A percentile compares a stretch with the other conserved stretches of the same genome.
These are phyloP conservation scores for Aspergillus baeticus DNA, from an alignment of 495 filamentous ascomycete genomes.

Conservation along the genomic window DNA sequence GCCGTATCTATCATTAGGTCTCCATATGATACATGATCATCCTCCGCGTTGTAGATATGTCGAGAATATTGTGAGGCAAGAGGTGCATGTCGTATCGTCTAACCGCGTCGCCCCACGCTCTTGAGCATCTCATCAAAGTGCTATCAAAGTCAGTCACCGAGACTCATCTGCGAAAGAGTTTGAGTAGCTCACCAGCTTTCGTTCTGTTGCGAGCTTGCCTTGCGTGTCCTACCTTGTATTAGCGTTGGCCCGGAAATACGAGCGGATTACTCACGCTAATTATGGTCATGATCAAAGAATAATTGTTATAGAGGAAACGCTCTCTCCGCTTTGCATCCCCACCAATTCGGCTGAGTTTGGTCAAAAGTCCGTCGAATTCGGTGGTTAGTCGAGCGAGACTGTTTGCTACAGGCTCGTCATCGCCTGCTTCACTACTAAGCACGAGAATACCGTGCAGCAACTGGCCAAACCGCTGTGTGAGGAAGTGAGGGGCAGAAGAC, in stretches of 20 bases:
- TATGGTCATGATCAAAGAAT: conserved; percentile 86
- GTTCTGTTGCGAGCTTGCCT: conserved; percentile 75
- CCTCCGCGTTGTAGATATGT: not conserved
- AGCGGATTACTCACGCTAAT: conserved; percentile 55
- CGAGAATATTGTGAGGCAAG: not conserved
- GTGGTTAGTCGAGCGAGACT: conserved; percentile 71
- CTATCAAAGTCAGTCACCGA: conserved; percentile 19
- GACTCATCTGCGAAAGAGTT: not conserved
- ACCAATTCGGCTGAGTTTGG: conserved; percentile 63
- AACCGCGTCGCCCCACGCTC: conserved; percentile 36
- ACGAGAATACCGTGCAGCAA: conserved; percentile 80
- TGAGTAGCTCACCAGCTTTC: conserved; percentile 49
- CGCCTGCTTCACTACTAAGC: conserved; percentile 80
- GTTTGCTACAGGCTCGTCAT: conserved; percentile 86
- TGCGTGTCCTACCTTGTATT: conserved; percentile 57
- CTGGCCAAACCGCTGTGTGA: conserved; percentile 91
- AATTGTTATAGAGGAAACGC: conserved; percentile 92
- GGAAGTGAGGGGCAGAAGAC: conserved; percentile 83
- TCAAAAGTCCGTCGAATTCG: conserved; percentile 77
- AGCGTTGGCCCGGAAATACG: conserved; percentile 15
- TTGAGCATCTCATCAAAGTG: conserved; percentile 49
- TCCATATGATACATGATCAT: not conserved
- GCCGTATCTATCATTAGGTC: not conserved
- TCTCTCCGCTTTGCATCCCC: conserved; percentile 77
- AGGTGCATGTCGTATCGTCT: not conserved